Evolutionary conservation across 2,329 filamentous ascomycete species (phyloP), one percentile per base, ranked within the genome.

Genomic region (Sporothrix inflata): DNA sequence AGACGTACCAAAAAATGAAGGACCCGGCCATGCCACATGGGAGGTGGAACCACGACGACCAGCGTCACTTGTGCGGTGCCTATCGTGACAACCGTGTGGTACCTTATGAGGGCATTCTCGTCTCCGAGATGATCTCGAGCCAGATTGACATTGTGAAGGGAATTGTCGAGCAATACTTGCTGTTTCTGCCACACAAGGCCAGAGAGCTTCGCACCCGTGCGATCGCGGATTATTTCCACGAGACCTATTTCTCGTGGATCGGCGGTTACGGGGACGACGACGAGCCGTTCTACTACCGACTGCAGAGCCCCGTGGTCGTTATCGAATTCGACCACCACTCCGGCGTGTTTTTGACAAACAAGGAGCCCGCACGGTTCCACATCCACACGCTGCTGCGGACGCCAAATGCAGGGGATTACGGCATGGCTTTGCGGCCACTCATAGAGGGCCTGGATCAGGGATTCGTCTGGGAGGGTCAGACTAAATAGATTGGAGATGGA

Each of bases 171-270:
- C 85, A 92, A 73, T 94, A 91, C 76, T 82, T 92, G 1, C 81
- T 93, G 0, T 94, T 91, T 76, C 82, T 92, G 1, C 92, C 92
- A 79, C 83, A 1, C 84, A 89, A 51, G 83, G 90, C 65, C 83
- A 84, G 68, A 77, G 19, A 51, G 47, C 47, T 51, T 9, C 47
- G 47, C 21, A 16, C 47, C 21, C 47, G 47, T 51, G 19, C 47
- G 4, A 51, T 51, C 19, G 47, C 19, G 6, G 47, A 79, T 3
- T 86, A 87, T 78, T 88, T 91, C 71, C 76, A 81, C n/a, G 91
- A 94, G 83, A 94, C 92, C 4, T 92, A 92, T 77, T 94, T 93
- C 78, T 88, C 87, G 78, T 95, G 92, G 91, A 94, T 94, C 70
- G 92, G 92, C 4, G 89, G 88, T 0, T 92, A 83, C 74, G 88